Percentiles rank a stretch among this genome's conserved stretches.
phyloP scores from a whole-genome alignment of 2,329 filamentous ascomycete genomes.

The Paecilomyces sp. region DNA sequence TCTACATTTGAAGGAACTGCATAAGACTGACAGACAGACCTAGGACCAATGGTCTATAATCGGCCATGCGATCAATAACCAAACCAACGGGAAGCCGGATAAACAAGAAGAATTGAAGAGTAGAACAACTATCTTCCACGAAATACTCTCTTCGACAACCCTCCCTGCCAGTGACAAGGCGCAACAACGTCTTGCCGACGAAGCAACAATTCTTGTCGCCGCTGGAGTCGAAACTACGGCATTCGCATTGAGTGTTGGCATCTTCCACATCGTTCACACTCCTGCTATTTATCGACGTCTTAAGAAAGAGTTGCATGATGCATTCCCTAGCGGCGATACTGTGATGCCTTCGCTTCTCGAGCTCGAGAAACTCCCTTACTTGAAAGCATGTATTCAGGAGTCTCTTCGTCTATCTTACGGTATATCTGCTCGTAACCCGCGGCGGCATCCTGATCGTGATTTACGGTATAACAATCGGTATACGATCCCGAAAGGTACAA shows the following conservation, averaged over 20 bases:
- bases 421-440: constrained; percentile 11
- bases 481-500: constrained; percentile 10
- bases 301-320: constrained; percentile 12
- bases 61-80: constrained; percentile 4
- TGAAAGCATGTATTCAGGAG: constrained; percentile 12
- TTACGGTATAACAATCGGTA: constrained; percentile 9
- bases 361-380: constrained; percentile 20
- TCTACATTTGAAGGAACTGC: not conserved
- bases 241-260: constrained; percentile 14
- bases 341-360: constrained; percentile 4
- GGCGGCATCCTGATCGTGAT: constrained; percentile 5
- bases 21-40: not conserved
- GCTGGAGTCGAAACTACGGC: constrained; percentile 21
- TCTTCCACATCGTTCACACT: constrained; percentile 20
- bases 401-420: constrained; percentile 9
- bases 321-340: constrained; percentile 12
- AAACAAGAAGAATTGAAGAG: constrained; percentile 4
- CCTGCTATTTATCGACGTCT: constrained; percentile 12
- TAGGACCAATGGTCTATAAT: constrained; percentile 13
- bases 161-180: constrained; percentile 16
- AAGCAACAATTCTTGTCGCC: constrained; percentile 16
- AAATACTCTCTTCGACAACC: constrained; percentile 7
- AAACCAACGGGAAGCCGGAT: not conserved
- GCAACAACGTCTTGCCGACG: constrained; percentile 5
- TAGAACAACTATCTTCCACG: constrained; percentile 17